Evolutionary conservation across 257 asterid genomes (phyloP), one percentile per base, ranked within the genome.

Genomic region (Lithospermum erythrorhizon): DNA sequence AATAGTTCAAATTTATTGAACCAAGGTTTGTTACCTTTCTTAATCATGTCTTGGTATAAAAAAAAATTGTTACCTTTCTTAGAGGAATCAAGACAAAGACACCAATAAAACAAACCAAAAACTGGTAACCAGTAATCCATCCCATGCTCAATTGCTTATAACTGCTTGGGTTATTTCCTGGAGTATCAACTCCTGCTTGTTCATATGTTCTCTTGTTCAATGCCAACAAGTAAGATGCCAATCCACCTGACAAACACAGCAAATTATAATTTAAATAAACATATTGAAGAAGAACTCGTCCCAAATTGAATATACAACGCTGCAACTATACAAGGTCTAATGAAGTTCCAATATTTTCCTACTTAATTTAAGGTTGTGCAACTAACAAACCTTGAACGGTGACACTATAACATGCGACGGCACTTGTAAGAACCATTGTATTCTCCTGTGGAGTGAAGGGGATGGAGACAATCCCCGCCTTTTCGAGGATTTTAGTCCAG

Each of bases 361-460:
- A n/a, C n/a, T n/a, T n/a, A n/a, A n/a, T 32, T 32, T 13, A 13
- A 41, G 49, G 2, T 37, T 37, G 14, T 1, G 49, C 2, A 49
- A 10, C 53, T 0, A n/a, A 10, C 53, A 1, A n/a, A 82, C 98
- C 98, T 85, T 91, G 87, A 66, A 81, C 65, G 1, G 95, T 81
- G 67, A 90, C 83, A 58, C 84, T 81, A 32, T 90, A 90, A 64
- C 98, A 90, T 6, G 98, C 98, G 58, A 90, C 98, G 24, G 82
- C 75, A 71, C 88, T 83, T 22, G 98, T 90, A 55, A 85, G 96
- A 19, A 90, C 86, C 91, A 90, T 85, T 17, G 95, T 85, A 21
- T 90, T 90, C 78, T 90, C 96, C 79, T 90, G 98, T 64, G 72
- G 81, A 0, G 95, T 87, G 63, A 87, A 90, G 13, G 96, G 96